Percentiles rank a stretch among this genome's conserved stretches.
Conservation (phyloP, 2,329 filamentous ascomycete species). For the Plectosphaerella sp. region DNA sequence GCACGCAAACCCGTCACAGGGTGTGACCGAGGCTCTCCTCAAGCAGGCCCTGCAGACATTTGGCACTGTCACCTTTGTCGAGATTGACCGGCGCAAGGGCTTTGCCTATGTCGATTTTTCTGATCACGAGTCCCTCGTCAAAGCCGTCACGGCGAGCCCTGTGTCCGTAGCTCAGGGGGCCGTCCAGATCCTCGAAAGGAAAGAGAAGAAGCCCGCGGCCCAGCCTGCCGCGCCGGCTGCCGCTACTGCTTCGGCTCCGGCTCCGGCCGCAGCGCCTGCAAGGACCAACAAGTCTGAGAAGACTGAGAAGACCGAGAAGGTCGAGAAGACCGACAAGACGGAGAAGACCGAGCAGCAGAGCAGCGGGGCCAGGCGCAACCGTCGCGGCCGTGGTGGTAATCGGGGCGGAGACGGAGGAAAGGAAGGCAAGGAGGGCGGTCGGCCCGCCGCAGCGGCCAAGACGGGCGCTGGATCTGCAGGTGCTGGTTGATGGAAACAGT, state of each 20-base stretch:
- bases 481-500: conserved; percentile 6
- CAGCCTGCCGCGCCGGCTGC: not conserved
- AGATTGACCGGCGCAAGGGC: conserved; percentile 92
- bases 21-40: conserved; percentile 78
- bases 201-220: conserved; percentile 47
- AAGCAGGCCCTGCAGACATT: conserved; percentile 70
- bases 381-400: conserved; percentile 16
- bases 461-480: conserved; percentile 5
- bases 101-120: conserved; percentile 92
- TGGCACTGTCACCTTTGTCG: conserved; percentile 72
- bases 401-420: conserved; percentile 6
- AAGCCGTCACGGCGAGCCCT: conserved; percentile 77
- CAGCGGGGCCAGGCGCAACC: conserved; percentile 12
- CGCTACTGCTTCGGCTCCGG: conserved; percentile 1
- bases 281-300: conserved; percentile 4
- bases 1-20: conserved; percentile 83
- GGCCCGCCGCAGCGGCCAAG: conserved; percentile 1
- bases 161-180: conserved; percentile 78
- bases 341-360: not conserved
- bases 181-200: conserved; percentile 82
- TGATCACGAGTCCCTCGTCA: conserved; percentile 65
- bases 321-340: conserved; percentile 9
- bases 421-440: not conserved
- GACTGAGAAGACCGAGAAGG: conserved; percentile 4
- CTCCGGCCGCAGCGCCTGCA: no score